These are phyloP conservation scores for Nepenthes alata DNA, from an alignment of 179 eudicot genomes.

Conservation along the genomic window DNA sequence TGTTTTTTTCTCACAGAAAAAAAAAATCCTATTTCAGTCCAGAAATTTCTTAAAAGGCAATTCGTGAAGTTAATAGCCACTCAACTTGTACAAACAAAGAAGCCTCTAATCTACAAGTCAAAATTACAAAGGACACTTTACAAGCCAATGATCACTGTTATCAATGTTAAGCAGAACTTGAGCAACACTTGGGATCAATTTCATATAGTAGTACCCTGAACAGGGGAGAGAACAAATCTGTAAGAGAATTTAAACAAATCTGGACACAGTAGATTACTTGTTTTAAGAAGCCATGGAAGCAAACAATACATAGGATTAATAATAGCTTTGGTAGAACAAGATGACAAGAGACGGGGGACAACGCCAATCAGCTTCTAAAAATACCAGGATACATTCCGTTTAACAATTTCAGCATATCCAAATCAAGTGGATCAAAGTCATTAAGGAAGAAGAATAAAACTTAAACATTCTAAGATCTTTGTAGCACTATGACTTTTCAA, in stretches of 20 bases:
- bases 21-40: background rate
- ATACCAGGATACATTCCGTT: too few relatives aligned
- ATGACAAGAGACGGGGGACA: too few relatives aligned
- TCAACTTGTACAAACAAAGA: background rate
- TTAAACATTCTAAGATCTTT: too few relatives aligned
- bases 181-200: constrained; percentile 1
- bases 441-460: too few relatives aligned
- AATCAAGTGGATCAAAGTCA: too few relatives aligned
- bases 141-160: background rate
- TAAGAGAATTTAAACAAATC: too few relatives aligned
- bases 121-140: constrained; percentile 1
- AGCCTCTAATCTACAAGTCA: background rate
- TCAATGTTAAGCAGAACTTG: background rate
- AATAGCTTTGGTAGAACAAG: too few relatives aligned
- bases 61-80: background rate
- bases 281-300: background rate
- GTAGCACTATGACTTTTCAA: too few relatives aligned
- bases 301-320: background rate
- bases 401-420: too few relatives aligned
- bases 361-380: too few relatives aligned
- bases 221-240: background rate
- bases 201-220: constrained; percentile 11
- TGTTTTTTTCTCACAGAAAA: background rate
- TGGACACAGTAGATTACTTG: too few relatives aligned
- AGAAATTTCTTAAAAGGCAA: background rate